Percentiles rank a stretch among this genome's conserved stretches.
phyloP scores from a whole-genome alignment of 345 rosid genomes.

The Erysimum cheiranthoides region DNA sequence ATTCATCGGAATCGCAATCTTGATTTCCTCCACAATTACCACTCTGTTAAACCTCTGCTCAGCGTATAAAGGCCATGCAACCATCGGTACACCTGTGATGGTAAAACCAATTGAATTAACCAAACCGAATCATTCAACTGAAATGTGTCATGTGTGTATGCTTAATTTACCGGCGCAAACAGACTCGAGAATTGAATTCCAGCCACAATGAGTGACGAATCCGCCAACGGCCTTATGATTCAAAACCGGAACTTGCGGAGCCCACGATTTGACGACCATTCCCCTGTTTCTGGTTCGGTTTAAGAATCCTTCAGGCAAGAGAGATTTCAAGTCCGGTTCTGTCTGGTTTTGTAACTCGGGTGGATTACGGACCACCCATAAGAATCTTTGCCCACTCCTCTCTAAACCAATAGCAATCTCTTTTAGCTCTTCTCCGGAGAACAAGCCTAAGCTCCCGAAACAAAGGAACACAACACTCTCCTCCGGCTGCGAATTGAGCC shows the following conservation, averaged over 20 bases:
- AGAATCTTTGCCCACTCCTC: conserved; percentile 54
- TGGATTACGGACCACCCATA: conserved; percentile 64
- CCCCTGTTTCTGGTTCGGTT: conserved; percentile 51
- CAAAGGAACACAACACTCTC: conserved; percentile 58
- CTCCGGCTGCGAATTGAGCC: conserved; percentile 61
- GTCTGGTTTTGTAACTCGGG: conserved; percentile 32
- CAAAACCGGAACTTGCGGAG: conserved; percentile 62
- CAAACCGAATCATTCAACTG: neutral
- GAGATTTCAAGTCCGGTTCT: conserved; percentile 42
- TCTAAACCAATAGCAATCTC: conserved; percentile 64
- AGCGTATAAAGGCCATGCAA: conserved; percentile 60
- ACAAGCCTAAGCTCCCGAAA: conserved; percentile 69
- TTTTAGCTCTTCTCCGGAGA: conserved; percentile 46
- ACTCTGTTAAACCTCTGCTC: conserved; percentile 53
- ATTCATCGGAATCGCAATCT: conserved; percentile 53
- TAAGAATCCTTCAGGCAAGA: conserved; percentile 58
- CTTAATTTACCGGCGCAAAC: conserved; percentile 49
- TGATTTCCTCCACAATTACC: conserved; percentile 58
- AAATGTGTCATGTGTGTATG: neutral
- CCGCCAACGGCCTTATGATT: conserved; percentile 60
- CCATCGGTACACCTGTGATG: conserved; percentile 51
- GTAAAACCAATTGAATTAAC: neutral
- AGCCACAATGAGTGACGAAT: conserved; percentile 76
- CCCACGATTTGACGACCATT: conserved; percentile 61
- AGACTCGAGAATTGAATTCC: conserved; percentile 72